Base-by-base conservation (phyloP, 768 basidiomycete species). In the Hirschioporus abietinus region DNA sequence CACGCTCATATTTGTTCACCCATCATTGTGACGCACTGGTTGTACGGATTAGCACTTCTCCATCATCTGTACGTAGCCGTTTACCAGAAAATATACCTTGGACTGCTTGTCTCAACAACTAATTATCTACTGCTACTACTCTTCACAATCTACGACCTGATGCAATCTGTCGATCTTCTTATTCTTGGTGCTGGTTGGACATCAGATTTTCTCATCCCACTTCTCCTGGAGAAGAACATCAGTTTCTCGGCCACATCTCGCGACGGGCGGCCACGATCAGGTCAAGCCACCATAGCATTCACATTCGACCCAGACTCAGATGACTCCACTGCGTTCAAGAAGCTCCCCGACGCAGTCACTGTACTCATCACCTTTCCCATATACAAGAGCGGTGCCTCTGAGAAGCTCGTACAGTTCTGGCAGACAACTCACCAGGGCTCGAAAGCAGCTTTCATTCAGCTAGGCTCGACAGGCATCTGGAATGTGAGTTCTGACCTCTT, bases 101-200 rank as follows among this genome's bases (percentile, higher is more conserved):
- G n/a, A 30, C 8, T 30, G 8, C 30, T 30, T 8, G 4, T 30
- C 30, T 30, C 8, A 8, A 30, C 30, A 30, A 30, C 2, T 30
- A 3, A 8, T 3, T 30, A 30, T n/a, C 30, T 30, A 30, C 30
- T 30, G 30, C 30, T 30, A 8, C 30, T 10, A 20, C 6, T 5
- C 12, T 52, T 10, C 15, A 5, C 4, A 5, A 52, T 52, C 42
- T 5, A 6, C 4, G 12, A 15, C 3, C 42, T 34, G 1, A 61
- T 61, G 60, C 60, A 25, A 25, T 25, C 30, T 18, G 81, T 86
- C 65, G 83, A 86, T 66, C 74, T 88, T 35, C 81, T 89, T 64
- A 83, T 90, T 68, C 81, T 90, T 62, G 88, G 88, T 35, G 86
- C 86, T 27, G 88, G 88, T 35, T 90, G 89, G 88, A 85, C 85